Evolutionary conservation across 805 yeast genomes (phyloP).

Genomic region (Ogataea corticis): DNA sequence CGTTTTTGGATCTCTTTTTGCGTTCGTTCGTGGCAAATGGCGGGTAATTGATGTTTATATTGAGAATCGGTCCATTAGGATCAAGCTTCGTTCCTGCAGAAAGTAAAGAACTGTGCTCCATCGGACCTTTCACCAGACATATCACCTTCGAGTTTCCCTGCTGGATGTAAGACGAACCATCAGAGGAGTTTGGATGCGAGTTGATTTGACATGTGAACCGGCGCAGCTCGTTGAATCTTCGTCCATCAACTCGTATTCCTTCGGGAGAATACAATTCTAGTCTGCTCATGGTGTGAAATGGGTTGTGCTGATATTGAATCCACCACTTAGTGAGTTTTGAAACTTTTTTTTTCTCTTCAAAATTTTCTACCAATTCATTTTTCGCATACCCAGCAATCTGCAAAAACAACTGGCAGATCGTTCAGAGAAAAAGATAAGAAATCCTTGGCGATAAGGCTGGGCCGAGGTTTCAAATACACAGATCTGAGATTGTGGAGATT

Average conservation of each 20-base stretch:
- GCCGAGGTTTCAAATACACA: no score
- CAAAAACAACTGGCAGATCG: not conserved
- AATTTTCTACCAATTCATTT: not conserved
- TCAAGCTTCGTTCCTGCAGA: slow-evolving; percentile 50
- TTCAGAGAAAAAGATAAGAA: not conserved
- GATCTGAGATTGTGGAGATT: not conserved
- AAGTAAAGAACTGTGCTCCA: slow-evolving; percentile 57
- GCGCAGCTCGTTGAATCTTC: slow-evolving; percentile 92
- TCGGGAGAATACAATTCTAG: slow-evolving; percentile 92
- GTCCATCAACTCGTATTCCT: slow-evolving; percentile 89
- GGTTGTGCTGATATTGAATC: not conserved
- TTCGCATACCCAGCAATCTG: not conserved
- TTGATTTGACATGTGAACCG: slow-evolving; percentile 77
- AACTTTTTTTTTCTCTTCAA: not conserved
- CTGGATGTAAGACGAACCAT: slow-evolving; percentile 90
- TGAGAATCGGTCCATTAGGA: slow-evolving; percentile 57
- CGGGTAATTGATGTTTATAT: slow-evolving; percentile 68
- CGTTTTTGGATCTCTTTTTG: slow-evolving; percentile 64
- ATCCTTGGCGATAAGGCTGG: no score
- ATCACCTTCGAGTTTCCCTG: slow-evolving; percentile 90
- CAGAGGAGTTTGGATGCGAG: slow-evolving; percentile 85
- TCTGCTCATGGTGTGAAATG: slow-evolving; percentile 33
- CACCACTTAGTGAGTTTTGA: not conserved
- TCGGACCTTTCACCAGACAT: slow-evolving; percentile 86
- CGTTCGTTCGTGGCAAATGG: slow-evolving; percentile 80